Conservation (phyloP, 2,329 filamentous ascomycete genomes). For the Alternaria ethzedia region DNA sequence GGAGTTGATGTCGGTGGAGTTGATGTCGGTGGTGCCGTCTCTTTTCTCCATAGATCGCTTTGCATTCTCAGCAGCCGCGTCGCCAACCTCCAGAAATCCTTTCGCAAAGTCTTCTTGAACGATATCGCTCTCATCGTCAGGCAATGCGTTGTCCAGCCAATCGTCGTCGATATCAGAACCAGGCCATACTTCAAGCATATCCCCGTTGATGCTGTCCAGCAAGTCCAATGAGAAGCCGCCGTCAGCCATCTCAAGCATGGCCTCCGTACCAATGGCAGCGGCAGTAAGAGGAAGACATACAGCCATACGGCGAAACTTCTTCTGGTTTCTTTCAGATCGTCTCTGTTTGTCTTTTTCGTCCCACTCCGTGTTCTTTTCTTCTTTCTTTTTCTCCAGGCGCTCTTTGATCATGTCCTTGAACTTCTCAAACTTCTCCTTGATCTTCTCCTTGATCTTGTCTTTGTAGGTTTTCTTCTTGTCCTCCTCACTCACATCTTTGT, state of each 20-base stretch:
- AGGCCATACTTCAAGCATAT: constrained; percentile 14
- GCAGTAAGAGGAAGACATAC: constrained; percentile 10
- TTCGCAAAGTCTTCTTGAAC: constrained; percentile 9
- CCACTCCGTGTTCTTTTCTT: constrained; percentile 11
- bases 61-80: constrained; percentile 6
- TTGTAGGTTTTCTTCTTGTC: constrained; percentile 8
- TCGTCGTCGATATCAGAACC: constrained; percentile 8
- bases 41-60: constrained; percentile 8
- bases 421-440: neutral
- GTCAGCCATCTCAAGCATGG: constrained; percentile 14
- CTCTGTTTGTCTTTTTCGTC: constrained; percentile 11
- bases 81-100: constrained; percentile 6
- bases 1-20: neutral
- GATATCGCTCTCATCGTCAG: constrained; percentile 8
- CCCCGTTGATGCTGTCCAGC: constrained; percentile 10
- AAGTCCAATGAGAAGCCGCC: constrained; percentile 13
- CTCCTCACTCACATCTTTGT: constrained; percentile 10
- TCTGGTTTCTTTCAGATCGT: constrained; percentile 8
- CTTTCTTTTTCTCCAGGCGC: constrained; percentile 2
- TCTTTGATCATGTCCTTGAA: neutral
- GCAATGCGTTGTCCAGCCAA: constrained; percentile 5
- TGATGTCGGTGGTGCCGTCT: neutral
- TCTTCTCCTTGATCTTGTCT: constrained; percentile 10
- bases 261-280: constrained; percentile 10
- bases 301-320: constrained; percentile 9